Base-by-base conservation (phyloP, 148 eudicot species). In the Tetragonia tetragonoides region DNA sequence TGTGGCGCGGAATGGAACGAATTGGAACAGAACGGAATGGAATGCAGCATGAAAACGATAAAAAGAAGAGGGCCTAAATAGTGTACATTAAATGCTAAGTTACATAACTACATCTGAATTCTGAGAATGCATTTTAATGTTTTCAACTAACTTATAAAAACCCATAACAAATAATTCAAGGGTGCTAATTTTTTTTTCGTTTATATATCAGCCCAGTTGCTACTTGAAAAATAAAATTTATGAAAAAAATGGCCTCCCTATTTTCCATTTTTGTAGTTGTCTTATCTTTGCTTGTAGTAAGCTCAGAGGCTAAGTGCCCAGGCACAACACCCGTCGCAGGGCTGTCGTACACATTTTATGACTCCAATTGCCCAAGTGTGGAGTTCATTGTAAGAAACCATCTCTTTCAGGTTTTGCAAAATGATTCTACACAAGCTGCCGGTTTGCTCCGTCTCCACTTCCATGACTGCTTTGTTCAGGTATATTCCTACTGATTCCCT, bases 391-490 rank as follows among this genome's bases (percentile, higher is more conserved):
- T 88, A 49, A 73, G 84, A 40, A 80, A 66, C 67, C 85, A 86
- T 63, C 84, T 88, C 37, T 24, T 59, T 53, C 69, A 88, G 0
- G 81, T 84, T 23, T 84, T 88, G 42, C 28, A 72, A 24, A 75
- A 75, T 23, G 90, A 85, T 59, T 80, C 81, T n/a, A 79, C 85
- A 64, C 87, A 81, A 41, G 87, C 90, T 20, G 90, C 88, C 14
- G 85, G 86, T 49, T 83, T 88, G 74, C 90, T 85, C 4, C 88
- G 90, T 53, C 66, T 88, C 34, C 90, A 88, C 75, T 88, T 88
- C 81, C 90, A 88, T 8, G 90, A 88, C 44, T 88, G 90, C 80
- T 88, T 88, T 59, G 90, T 88, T 78, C 88, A 85, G 85, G 90
- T 86, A 78, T 23, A 15, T 15, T 3, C 7, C 1, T 34, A 3